Base-by-base conservation (phyloP, 768 basidiomycete species). In the Mycena sanguinolenta region DNA sequence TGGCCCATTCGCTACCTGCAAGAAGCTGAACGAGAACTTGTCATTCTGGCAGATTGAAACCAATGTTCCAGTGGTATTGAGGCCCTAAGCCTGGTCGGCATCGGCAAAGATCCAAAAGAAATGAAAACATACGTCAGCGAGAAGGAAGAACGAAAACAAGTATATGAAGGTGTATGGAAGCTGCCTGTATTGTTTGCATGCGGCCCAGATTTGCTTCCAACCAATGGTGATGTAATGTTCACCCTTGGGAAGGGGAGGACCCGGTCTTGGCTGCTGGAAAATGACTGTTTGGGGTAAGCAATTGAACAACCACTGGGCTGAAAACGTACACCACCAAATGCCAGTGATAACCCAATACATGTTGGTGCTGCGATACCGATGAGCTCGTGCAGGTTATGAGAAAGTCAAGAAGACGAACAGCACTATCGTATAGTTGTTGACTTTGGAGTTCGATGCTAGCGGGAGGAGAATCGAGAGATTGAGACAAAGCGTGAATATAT, bases 161-260 rank as follows among this genome's bases (percentile, higher is more conserved):
- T 96, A 97, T 60, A 90, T 85, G 78, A 95, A 95, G 1, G 94
- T 96, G 79, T 92, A 88, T 0, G 94, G 94, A 0, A 95, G 85
- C 75, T 90, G 85, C 79, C 89, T 92, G 79, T 92, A 95, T 69
- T 95, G 90, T 75, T 90, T 91, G 68, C 87, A 76, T 0, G 93
- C 92, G 17, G 85, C 82, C 90, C 93, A 95, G 59, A 96, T 93
- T 91, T 95, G 94, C 76, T 93, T 95, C 92, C 92, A 95, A 50
- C 95, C 95, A 53, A 96, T 88, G 0, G 93, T 94, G 30, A 95
- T 69, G 75, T 95, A 96, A 67, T 79, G 86, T 72, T 95, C 90
- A 58, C 91, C 91, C 72, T 90, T 91, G 0, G 95, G 95, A 25
- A 96, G 82, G 16, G 89, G 81, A 61, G 94, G 93, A 0, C 95